These are phyloP conservation scores for Bonnemaisonia californica DNA, from an alignment of 31 red algal genomes.

Conservation along the genomic window DNA sequence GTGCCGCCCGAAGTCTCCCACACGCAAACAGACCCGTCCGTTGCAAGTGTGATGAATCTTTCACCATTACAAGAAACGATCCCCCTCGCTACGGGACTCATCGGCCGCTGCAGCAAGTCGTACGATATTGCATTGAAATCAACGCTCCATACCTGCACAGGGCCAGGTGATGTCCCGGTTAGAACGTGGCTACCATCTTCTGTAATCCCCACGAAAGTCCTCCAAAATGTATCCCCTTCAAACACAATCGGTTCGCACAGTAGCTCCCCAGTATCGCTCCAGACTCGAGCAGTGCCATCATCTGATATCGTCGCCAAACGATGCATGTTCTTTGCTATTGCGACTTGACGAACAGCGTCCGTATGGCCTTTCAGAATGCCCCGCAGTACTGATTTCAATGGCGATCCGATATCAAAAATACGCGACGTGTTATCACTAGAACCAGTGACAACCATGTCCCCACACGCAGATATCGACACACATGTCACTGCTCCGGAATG, in stretches of 20 bases:
- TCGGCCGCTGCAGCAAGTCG: not conserved
- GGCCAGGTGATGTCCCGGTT: not conserved
- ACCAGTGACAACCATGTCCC: not conserved
- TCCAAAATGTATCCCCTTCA: not conserved
- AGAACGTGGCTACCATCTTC: not conserved
- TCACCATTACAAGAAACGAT: not conserved
- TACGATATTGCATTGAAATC: not conserved
- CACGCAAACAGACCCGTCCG: not conserved
- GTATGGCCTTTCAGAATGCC: not conserved
- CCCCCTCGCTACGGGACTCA: not conserved
- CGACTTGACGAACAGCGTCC: not conserved
- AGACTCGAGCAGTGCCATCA: not conserved
- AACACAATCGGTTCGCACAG: not conserved
- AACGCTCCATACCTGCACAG: not conserved
- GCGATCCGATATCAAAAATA: not conserved
- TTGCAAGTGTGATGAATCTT: not conserved
- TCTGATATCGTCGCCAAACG: not conserved
- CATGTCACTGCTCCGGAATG: not conserved
- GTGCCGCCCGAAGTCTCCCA: not conserved
- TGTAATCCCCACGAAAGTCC: not conserved
- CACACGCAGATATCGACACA: not conserved
- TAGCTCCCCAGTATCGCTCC: not conserved
- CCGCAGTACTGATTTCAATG: not conserved
- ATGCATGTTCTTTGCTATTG: not conserved
- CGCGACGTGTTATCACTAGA: not conserved